Base-by-base conservation (phyloP, 495 filamentous ascomycete genomes). In the Neurospora sp. region DNA sequence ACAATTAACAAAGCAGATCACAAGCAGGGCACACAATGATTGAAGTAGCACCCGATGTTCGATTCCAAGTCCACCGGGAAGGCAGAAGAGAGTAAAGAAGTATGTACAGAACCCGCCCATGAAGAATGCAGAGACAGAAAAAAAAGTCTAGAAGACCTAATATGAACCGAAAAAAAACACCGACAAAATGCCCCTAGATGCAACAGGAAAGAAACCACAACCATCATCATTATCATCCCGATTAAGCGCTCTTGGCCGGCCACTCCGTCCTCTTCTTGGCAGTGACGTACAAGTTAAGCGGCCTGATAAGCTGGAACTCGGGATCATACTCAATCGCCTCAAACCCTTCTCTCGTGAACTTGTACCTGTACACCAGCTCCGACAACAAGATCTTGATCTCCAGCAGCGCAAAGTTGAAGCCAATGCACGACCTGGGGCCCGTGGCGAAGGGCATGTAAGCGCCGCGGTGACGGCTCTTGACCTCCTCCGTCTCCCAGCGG, bases 381-480 rank as follows among this genome's bases (percentile, higher is more conserved):
- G 82, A 74, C 69, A 90, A 69, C 39, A 88, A 79, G 1, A 86
- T 78, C 79, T 87, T 87, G 72, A 88, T 78, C 72, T 90, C 86
- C 68, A 80, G 78, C 27, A 90, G 74, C 0, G 87, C 88, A 76
- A 89, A 86, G 76, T 88, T 89, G 76, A 89, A 89, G 0, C 87
- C 87, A 71, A 90, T 86, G 75, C 87, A 89, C 74, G 80, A 81
- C 0, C 88, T 77, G 0, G 79, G 78, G 0, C 87, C 88, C 9
- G 82, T 79, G 0, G 83, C 87, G 68, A 90, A 89, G 0, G 87
- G 87, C 4, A 84, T 79, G 75, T 89, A 90, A 1, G 83, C 74
- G 3, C 76, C 80, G 59, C 81, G 80, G 53, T 83, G 84, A 10
- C 81, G 69, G 59, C 78, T 80, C 78, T 86, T 84, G 37, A 85